These are phyloP conservation scores for Penium margaritaceum DNA, from an alignment of 139 green algal species.

Conservation along the genomic window DNA sequence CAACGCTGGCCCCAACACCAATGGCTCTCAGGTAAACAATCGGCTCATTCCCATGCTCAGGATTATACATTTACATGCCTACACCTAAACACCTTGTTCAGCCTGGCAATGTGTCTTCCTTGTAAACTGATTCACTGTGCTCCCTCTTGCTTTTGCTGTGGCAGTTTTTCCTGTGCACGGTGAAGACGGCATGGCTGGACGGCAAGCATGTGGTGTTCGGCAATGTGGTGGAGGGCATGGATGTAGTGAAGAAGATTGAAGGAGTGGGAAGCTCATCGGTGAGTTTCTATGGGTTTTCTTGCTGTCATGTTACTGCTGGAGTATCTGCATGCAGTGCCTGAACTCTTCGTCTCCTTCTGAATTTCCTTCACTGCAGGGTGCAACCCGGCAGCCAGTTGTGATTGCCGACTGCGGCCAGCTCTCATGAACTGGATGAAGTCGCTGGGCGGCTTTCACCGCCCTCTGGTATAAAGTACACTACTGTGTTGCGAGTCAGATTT, in stretches of 20 bases:
- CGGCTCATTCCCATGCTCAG: no score
- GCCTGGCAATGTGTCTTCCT: background rate
- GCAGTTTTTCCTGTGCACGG: constrained; percentile 58
- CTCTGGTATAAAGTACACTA: no score
- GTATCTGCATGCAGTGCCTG: background rate
- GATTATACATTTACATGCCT: no score
- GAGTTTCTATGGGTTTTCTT: background rate
- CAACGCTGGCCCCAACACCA: constrained; percentile 63
- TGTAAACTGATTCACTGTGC: background rate
- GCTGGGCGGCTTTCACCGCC: no score
- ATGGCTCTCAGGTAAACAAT: constrained; percentile 57
- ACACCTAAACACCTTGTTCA: background rate
- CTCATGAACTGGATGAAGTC: no score
- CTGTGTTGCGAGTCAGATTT: no score
- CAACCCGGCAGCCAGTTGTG: constrained; percentile 54
- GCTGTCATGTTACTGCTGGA: no score
- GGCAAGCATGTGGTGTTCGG: constrained; percentile 87
- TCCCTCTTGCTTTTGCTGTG: background rate
- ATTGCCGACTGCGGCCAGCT: constrained; percentile 71
- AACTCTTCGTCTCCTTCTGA: background rate
- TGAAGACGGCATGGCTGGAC: constrained; percentile 53
- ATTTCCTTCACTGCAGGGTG: constrained; percentile 2
- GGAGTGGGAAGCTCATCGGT: constrained; percentile 55
- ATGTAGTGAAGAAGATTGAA: constrained; percentile 87
- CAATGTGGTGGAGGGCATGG: constrained; percentile 87